Evolutionary conservation across 2,329 filamentous ascomycete genomes (phyloP).

Genomic region (Ophiostoma sp.): DNA sequence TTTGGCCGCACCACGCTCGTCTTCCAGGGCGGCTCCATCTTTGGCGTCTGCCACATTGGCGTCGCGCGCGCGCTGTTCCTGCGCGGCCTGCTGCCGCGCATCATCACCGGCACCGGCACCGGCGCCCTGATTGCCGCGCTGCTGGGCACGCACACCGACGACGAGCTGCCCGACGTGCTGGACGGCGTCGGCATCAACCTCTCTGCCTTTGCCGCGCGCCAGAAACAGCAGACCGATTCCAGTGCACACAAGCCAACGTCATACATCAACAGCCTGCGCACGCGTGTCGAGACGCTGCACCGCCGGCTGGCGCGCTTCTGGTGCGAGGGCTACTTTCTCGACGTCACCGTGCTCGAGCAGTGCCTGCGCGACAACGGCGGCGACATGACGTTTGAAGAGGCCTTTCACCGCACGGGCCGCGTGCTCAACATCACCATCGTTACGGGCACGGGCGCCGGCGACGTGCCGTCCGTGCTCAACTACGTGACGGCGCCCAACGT

Average conservation of each 20-base stretch:
- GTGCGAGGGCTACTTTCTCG: slow-evolving; percentile 74
- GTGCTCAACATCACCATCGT: slow-evolving; percentile 90
- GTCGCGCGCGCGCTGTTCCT: slow-evolving; percentile 84
- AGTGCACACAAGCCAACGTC: neutral
- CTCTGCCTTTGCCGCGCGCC: slow-evolving; percentile 60
- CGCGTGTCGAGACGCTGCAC: slow-evolving; percentile 51
- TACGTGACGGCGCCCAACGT: slow-evolving; percentile 92
- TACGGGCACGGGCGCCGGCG: slow-evolving; percentile 51
- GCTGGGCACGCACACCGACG: slow-evolving; percentile 80
- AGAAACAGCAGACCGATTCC: neutral
- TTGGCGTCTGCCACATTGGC: slow-evolving; percentile 83
- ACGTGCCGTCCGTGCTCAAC: slow-evolving; percentile 80
- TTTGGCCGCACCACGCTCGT: slow-evolving; percentile 84
- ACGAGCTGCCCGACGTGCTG: slow-evolving; percentile 72
- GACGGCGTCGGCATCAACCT: slow-evolving; percentile 77
- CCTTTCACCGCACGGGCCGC: slow-evolving; percentile 76
- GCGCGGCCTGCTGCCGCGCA: slow-evolving; percentile 74
- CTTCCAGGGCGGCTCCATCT: slow-evolving; percentile 84
- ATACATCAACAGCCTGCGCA: neutral
- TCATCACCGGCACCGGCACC: slow-evolving; percentile 86
- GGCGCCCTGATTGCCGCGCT: slow-evolving; percentile 85
- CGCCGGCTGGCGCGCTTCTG: slow-evolving; percentile 65
- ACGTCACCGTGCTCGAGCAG: slow-evolving; percentile 74
- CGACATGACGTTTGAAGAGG: slow-evolving; percentile 88
- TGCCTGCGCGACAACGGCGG: slow-evolving; percentile 82